These are phyloP conservation scores for Pseudogymnoascus sp. DNA, from an alignment of 2,329 filamentous ascomycete species.

Conservation along the genomic window DNA sequence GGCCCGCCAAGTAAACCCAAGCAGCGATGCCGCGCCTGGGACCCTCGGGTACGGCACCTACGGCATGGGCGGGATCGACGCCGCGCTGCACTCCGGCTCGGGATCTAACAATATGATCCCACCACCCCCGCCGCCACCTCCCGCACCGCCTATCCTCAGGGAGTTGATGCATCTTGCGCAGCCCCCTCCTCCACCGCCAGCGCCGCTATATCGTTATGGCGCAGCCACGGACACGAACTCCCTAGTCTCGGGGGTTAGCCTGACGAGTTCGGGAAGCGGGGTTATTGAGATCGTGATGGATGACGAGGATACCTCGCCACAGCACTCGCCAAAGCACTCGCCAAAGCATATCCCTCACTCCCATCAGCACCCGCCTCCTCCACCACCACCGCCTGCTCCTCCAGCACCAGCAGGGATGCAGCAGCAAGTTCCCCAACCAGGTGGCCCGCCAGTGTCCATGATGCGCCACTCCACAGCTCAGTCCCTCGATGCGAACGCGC, in stretches of 20 bases:
- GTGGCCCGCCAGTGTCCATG: neutral
- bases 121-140: constrained; percentile 45
- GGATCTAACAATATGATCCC: constrained; percentile 39
- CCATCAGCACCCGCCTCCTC: constrained; percentile 34
- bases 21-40: constrained; percentile 23
- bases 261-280: constrained; percentile 38
- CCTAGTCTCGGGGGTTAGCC: constrained; percentile 28
- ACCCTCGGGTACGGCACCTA: constrained; percentile 24
- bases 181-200: constrained; percentile 53
- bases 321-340: constrained; percentile 7
- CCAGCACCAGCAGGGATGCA: neutral
- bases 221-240: constrained; percentile 22
- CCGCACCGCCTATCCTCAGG: constrained; percentile 45
- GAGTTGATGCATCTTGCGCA: constrained; percentile 54
- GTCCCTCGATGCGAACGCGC: constrained; percentile 9
- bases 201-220: constrained; percentile 41
- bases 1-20: constrained; percentile 25
- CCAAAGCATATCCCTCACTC: constrained; percentile 22
- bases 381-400: constrained; percentile 34
- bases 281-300: constrained; percentile 62
- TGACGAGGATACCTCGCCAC: constrained; percentile 36
- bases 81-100: constrained; percentile 32
- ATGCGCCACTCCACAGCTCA: neutral
- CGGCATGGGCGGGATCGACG: constrained; percentile 40
- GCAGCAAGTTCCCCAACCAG: neutral